Percentiles rank a stretch among this genome's conserved stretches.
Evolutionary conservation across 305 asterid genomes (phyloP).

Genomic region (Euphrasia arctica): DNA sequence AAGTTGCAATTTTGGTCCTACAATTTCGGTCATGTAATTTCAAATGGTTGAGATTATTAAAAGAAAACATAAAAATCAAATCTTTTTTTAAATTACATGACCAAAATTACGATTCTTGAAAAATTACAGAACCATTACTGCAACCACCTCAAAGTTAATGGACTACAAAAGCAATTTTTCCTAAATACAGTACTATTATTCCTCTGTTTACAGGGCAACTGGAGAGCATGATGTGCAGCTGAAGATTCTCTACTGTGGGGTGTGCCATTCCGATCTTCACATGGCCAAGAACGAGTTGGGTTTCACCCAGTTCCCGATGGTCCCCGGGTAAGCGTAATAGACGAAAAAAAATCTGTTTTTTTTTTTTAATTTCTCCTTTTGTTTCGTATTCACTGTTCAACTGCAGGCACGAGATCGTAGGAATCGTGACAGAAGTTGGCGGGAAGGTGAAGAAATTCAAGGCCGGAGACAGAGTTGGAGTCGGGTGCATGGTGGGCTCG

Average conservation of each 20-base stretch:
- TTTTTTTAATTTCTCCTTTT: no score
- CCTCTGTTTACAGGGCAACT: background rate
- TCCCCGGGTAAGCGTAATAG: background rate
- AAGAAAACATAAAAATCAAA: no score
- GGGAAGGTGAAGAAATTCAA: background rate
- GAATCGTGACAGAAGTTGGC: background rate
- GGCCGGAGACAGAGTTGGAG: background rate
- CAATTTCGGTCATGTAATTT: no score
- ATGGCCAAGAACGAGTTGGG: slow-evolving; percentile 8
- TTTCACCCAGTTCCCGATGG: slow-evolving; percentile 3
- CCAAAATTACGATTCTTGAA: no score
- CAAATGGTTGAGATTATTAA: no score
- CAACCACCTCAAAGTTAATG: no score
- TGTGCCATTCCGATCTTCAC: slow-evolving; percentile 2
- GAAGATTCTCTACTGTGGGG: background rate
- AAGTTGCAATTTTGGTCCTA: no score
- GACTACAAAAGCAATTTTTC: no score
- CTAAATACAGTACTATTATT: no score
- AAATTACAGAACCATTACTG: no score
- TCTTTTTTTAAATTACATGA: no score
- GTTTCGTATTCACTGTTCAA: background rate
- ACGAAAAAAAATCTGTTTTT: background rate
- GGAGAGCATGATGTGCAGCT: slow-evolving; percentile 6
- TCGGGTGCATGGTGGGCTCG: background rate
- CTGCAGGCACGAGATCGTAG: slow-evolving; percentile 3